Base-by-base conservation (phyloP, 2,329 filamentous ascomycete genomes). In the Phaeoacremonium minimum region DNA sequence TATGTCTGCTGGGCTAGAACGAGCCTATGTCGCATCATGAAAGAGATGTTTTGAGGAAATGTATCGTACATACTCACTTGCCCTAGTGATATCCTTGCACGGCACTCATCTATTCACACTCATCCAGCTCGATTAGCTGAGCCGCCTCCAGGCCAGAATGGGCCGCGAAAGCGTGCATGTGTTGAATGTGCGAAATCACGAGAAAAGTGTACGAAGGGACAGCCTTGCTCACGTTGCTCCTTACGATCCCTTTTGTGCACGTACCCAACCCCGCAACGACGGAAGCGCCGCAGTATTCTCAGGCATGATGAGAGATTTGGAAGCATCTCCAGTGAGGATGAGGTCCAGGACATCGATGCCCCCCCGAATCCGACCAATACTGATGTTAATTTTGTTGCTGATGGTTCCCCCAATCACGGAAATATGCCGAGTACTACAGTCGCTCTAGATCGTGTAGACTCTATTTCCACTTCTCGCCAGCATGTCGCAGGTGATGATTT, bases 121-220 rank as follows among this genome's bases (percentile, higher is more conserved):
- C 30, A 38, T 41, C n/a, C n/a, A n/a, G n/a, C n/a, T n/a, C n/a
- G n/a, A n/a, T n/a, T n/a, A n/a, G n/a, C n/a, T n/a, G 20, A 45
- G 32, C 37, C 44, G 36, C 35, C 38, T 43, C 12, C 41, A 38
- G n/a, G 22, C n/a, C 34, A 45, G 8, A 40, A 38, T 9, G 46
- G n/a, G n/a, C n/a, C n/a, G n/a, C n/a, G 46, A 34, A 52, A 47
- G 38, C 45, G 52, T 44, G 52, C 52, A 14, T 56, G 52, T 18
- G 41, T 33, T 16, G 50, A 55, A 37, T 55, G 51, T 31, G 53
- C 53, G 17, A 50, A 44, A 18, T 46, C 45, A 9, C 42, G 53
- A 29, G 52, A 50, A 35, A 46, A 51, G 29, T 56, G 53, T 36
- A 55, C 49, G 13, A 50, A 50, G 32, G 50, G 48, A 18, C 46